Base-by-base conservation (phyloP, 345 rosid genomes). In the Hevea brasiliensis region DNA sequence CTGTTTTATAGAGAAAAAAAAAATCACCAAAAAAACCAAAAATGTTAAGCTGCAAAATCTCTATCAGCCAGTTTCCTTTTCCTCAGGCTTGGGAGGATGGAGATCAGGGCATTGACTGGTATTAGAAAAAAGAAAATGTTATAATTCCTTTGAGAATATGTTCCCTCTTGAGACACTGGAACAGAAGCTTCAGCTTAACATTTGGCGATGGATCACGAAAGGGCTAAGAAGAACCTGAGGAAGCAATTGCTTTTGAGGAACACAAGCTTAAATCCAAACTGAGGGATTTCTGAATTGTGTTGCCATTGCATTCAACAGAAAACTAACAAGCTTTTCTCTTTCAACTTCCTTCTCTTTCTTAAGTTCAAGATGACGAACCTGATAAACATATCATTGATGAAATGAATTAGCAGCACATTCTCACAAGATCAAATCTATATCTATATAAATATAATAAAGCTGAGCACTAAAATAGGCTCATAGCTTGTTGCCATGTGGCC, bases 291-390 rank as follows among this genome's bases (percentile, higher is more conserved):
- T 81, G 71, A 89, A 94, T 65, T 89, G 98, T 41, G 86, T 83
- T 27, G 87, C 87, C 82, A 87, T 86, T 23, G 89, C 97, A 77
- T 87, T 88, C 76, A 80, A 74, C 45, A 94, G 83, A 82, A 94
- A 94, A 78, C 81, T 83, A 72, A 87, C 88, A 70, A 94, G 89
- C 35, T 75, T 63, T 53, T 88, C 91, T 79, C 89, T 90, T 76
- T 80, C 61, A 42, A 94, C 92, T 66, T 85, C 89, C 85, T 89
- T 94, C 83, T 85, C 95, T 82, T 72, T 90, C 84, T 92, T 94
- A 62, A 82, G 81, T 70, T 90, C 98, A 65, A 92, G 87, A 77
- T 92, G 93, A 6, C 95, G 90, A 72, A 92, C 94, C 98, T 92
- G 82, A 41, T 63, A 12, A 71, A 81, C 12, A 17, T 35, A 72